Percentiles rank a stretch among this genome's conserved stretches.
Conservation (phyloP, 306 rosid genomes). For the Cucurbita moschata region DNA sequence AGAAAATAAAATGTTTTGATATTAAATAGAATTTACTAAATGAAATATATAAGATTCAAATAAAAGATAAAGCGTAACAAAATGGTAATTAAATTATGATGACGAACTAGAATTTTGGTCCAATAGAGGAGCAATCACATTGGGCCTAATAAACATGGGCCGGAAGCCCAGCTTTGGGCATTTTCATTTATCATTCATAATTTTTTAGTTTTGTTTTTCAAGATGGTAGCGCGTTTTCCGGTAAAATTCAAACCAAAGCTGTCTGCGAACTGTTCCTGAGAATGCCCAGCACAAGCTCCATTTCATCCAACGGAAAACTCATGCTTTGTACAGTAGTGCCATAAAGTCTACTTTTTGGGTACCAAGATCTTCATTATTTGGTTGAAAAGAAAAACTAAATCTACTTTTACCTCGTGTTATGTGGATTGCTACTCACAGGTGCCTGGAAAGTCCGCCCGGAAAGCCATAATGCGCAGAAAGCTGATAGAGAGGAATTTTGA, state of each 20-base stretch:
- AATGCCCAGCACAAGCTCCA: constrained; percentile 33
- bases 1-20: too few species aligned
- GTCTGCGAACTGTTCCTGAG: constrained; percentile 20
- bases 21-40: too few species aligned
- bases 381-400: not conserved
- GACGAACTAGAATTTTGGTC: too few species aligned
- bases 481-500: constrained; percentile 25
- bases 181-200: not conserved
- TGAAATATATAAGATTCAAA: too few species aligned
- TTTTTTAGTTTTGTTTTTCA: not conserved
- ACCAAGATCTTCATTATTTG: too few species aligned
- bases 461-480: constrained; percentile 33
- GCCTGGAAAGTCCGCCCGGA: constrained; percentile 72
- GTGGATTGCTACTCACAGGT: constrained; percentile 38
- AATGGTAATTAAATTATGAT: too few species aligned
- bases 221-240: constrained; percentile 14
- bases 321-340: not conserved
- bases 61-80: too few species aligned
- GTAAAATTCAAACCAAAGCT: not conserved
- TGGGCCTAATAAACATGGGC: not conserved
- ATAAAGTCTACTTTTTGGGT: not conserved
- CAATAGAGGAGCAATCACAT: not conserved
- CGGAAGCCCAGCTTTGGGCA: not conserved
- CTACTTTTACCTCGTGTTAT: not conserved
- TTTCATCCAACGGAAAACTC: not conserved